A percentile compares a stretch with the other conserved stretches of the same genome.
Conservation (phyloP, 2,329 filamentous ascomycete species). For the Aspergillus transmontanensis region DNA sequence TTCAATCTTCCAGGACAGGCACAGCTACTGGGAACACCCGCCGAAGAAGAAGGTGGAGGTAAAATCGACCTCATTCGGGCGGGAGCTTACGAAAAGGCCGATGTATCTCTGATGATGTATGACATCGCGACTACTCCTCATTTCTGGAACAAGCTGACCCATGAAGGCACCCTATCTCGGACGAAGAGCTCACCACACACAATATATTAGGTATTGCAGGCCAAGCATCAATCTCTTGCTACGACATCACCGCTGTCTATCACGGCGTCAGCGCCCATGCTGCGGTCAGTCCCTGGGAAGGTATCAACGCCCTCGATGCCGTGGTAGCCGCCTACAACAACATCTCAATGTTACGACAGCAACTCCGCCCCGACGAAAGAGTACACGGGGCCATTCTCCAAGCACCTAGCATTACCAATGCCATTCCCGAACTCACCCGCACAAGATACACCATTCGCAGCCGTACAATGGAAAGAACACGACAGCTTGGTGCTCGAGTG, state of each 20-base stretch:
- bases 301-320: slow-evolving; percentile 60
- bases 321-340: slow-evolving; percentile 46
- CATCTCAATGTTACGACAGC: slow-evolving; percentile 56
- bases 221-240: neutral
- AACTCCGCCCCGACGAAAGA: slow-evolving; percentile 53
- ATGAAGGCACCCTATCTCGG: neutral
- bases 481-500: neutral
- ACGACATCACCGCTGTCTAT: slow-evolving; percentile 36
- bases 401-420: slow-evolving; percentile 51
- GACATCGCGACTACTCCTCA: neutral
- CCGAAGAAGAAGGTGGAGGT: slow-evolving; percentile 22
- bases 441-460: neutral
- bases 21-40: slow-evolving; percentile 20
- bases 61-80: slow-evolving; percentile 13
- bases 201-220: neutral
- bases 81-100: slow-evolving; percentile 12
- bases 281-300: slow-evolving; percentile 56
- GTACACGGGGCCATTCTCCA: slow-evolving; percentile 54
- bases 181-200: neutral
- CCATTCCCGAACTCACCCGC: neutral
- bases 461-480: neutral
- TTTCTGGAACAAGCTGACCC: neutral
- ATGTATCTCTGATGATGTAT: slow-evolving; percentile 16
- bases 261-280: slow-evolving; percentile 56
- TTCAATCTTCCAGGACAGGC: slow-evolving; percentile 5